Conservation (phyloP, 2,329 filamentous ascomycete genomes). For the Pseudovirgaria hyperparasitica region DNA sequence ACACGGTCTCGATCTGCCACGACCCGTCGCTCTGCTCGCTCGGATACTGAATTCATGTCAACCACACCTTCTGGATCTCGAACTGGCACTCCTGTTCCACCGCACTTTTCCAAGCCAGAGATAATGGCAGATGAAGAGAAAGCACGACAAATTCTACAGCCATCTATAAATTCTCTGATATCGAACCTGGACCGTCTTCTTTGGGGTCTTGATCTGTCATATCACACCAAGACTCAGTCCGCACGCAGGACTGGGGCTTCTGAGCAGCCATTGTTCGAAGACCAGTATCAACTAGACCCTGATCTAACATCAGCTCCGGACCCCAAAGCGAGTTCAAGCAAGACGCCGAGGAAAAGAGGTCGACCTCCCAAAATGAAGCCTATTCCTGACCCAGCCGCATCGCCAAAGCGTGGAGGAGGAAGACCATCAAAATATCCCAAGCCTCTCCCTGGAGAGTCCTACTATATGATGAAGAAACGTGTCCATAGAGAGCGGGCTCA, state of each 20-base stretch:
- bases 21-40: background rate
- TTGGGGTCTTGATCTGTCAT: conserved; percentile 54
- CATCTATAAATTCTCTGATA: conserved; percentile 58
- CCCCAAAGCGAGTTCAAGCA: conserved; percentile 4
- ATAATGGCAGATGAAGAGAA: conserved; percentile 59
- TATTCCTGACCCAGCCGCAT: conserved; percentile 11
- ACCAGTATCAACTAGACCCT: conserved; percentile 9
- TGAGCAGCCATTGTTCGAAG: conserved; percentile 15
- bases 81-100: conserved; percentile 1
- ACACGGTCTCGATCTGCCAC: background rate
- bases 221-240: conserved; percentile 35
- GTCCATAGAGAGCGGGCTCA: conserved; percentile 1
- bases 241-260: conserved; percentile 13
- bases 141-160: conserved; percentile 51
- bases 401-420: conserved; percentile 4
- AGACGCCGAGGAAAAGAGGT: conserved; percentile 5
- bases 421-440: conserved; percentile 1
- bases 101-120: conserved; percentile 27
- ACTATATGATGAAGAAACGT: conserved; percentile 6
- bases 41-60: background rate
- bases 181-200: conserved; percentile 57
- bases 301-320: conserved; percentile 8
- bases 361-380: conserved; percentile 12
- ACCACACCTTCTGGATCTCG: background rate
- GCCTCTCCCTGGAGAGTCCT: conserved; percentile 4